Percentiles rank a stretch among this genome's conserved stretches.
These are phyloP conservation scores for Pseudoscleropodium purum DNA, from an alignment of 225 moss, liverwort and hornwort species.

Conservation along the genomic window DNA sequence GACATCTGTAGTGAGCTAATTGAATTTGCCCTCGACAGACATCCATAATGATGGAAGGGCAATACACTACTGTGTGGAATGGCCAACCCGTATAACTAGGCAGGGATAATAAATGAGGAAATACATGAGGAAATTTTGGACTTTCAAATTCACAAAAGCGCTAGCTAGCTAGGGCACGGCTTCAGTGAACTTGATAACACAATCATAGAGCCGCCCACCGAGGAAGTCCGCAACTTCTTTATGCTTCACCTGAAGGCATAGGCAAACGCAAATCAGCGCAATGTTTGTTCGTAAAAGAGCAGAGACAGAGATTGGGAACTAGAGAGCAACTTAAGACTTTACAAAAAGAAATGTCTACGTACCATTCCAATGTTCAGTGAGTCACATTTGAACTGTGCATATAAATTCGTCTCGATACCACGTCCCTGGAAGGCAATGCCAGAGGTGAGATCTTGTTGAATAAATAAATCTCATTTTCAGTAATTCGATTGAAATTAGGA, in stretches of 20 bases:
- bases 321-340: not conserved
- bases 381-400: slow-evolving; percentile 84
- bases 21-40: not conserved
- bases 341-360: not conserved
- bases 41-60: not conserved
- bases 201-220: slow-evolving; percentile 72
- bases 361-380: slow-evolving; percentile 93
- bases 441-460: not conserved
- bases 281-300: not conserved
- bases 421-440: slow-evolving; percentile 45
- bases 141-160: not conserved
- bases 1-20: not conserved
- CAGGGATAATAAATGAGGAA: not conserved
- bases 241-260: slow-evolving; percentile 61
- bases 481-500: not conserved
- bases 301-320: not conserved
- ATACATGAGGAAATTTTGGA: not conserved
- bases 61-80: not conserved
- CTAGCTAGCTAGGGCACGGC: slow-evolving; percentile 21
- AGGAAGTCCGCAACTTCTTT: slow-evolving; percentile 83
- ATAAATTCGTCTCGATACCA: slow-evolving; percentile 88
- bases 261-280: not conserved
- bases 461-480: not conserved
- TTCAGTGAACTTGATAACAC: slow-evolving; percentile 78
- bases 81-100: not conserved